Evolutionary conservation across 768 basidiomycete species (phyloP), one percentile per base, ranked within the genome.

Genomic region (Tulasnella sp.): DNA sequence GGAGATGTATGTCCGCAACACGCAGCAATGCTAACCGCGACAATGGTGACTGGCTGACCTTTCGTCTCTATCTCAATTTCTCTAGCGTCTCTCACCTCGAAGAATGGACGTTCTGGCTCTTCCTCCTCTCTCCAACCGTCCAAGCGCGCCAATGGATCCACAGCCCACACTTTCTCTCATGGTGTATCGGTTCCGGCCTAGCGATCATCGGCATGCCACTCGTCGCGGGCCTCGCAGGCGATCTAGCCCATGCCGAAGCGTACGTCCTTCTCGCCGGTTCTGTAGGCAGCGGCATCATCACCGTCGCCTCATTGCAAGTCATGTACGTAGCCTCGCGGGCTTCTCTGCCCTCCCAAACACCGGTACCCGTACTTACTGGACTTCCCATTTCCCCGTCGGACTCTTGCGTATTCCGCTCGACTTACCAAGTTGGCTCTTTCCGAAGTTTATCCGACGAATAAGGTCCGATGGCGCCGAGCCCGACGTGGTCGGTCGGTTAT

Each of bases 101-200:
- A 79, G 87, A 90, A 65, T 74, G 88, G 12, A 72, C 80, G 0
- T 89, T 88, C 64, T 90, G 87, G 87, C 65, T 88, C 27, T 90
- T 88, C 67, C 75, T 90, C 6, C 19, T 57, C 12, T 23, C 32
- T 8, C 42, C 29, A 69, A 83, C 83, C 2, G 81, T 83, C 0
- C 69, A 72, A 37, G 78, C 81, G 63, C 77, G 81, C 2, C 73
- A 79, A 27, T 90, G 87, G 87, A 87, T 88, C 67, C 71, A 77
- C 21, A 85, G 85, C 65, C 80, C 79, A 77, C 86, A 89, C 67
- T 89, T 82, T 66, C 74, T 75, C 37, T 65, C 77, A 15, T 90
- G 87, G 87, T 79, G 75, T 57, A 65, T 78, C 45, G 82, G 83
- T 48, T 86, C 84, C 62, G 62, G 79, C 34, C 62, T 77, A 21